Percentiles rank a stretch among this genome's conserved stretches.
Conservation (phyloP, 2,329 filamentous ascomycete species). For the Huntiella savannae region DNA sequence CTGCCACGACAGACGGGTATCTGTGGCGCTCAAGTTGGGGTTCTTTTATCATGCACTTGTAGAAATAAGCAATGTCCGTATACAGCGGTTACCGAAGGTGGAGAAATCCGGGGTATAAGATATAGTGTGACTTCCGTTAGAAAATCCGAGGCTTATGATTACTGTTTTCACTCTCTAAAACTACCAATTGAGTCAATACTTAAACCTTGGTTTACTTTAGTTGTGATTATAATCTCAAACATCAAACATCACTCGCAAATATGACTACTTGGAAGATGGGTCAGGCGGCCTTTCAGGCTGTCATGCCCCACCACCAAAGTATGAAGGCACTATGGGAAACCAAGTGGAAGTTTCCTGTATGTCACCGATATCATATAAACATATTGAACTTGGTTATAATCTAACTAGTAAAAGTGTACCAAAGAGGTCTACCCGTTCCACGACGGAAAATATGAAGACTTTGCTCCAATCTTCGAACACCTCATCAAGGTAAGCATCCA, state of each 20-base stretch:
- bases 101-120: background rate
- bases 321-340: conserved; percentile 52
- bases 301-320: conserved; percentile 37
- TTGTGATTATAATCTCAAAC: background rate
- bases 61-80: too few species aligned
- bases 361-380: conserved; percentile 13
- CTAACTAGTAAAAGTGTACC: conserved; percentile 22
- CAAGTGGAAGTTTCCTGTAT: conserved; percentile 52
- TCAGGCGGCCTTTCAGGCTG: conserved; percentile 21
- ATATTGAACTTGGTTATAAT: background rate
- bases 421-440: conserved; percentile 58
- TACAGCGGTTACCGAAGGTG: too few species aligned
- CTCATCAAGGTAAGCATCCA: conserved; percentile 32
- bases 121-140: background rate
- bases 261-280: conserved; percentile 24
- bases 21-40: too few species aligned
- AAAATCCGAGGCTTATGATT: too few species aligned
- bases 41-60: too few species aligned
- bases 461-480: conserved; percentile 46
- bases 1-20: too few species aligned
- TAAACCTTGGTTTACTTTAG: too few species aligned
- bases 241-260: background rate
- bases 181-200: too few species aligned
- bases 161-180: background rate
- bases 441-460: conserved; percentile 48